phyloP scores from a whole-genome alignment of 1,284 basidiomycete genomes.

The Leccinum proliferum region DNA sequence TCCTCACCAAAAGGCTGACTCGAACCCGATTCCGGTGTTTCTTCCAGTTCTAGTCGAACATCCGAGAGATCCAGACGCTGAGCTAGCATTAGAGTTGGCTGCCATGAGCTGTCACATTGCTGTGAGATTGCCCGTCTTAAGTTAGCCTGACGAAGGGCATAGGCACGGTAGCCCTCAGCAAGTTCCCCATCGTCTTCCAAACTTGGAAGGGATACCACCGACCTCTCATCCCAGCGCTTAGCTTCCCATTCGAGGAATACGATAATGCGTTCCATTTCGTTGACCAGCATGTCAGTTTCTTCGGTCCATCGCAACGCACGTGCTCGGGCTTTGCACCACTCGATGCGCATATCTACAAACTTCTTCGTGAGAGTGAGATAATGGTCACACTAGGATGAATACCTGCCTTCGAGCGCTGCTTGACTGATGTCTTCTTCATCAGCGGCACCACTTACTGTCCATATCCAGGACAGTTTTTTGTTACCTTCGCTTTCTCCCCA shows the following conservation, averaged over 20 bases:
- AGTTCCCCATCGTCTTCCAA: not conserved
- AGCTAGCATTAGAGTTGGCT: not conserved
- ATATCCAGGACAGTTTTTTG: conserved; percentile 2
- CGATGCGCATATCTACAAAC: not conserved
- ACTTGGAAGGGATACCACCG: not conserved
- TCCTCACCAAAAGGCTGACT: not conserved
- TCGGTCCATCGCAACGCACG: not conserved
- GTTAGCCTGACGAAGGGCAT: not conserved
- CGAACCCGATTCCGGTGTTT: not conserved
- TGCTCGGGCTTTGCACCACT: not conserved
- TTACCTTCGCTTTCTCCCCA: conserved; percentile 1
- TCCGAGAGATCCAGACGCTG: not conserved
- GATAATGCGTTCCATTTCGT: not conserved
- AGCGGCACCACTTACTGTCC: not conserved
- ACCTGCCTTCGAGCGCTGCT: not conserved
- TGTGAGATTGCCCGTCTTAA: not conserved
- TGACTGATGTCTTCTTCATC: not conserved
- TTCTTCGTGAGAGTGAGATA: not conserved
- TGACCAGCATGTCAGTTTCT: not conserved
- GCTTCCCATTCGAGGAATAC: not conserved
- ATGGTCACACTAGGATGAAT: not conserved
- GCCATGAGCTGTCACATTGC: not conserved
- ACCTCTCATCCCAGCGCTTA: not conserved
- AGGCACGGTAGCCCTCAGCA: not conserved
- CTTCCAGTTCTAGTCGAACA: not conserved